phyloP scores from a whole-genome alignment of 176 grass and related monocot genomes.

The Phragmites australis region DNA sequence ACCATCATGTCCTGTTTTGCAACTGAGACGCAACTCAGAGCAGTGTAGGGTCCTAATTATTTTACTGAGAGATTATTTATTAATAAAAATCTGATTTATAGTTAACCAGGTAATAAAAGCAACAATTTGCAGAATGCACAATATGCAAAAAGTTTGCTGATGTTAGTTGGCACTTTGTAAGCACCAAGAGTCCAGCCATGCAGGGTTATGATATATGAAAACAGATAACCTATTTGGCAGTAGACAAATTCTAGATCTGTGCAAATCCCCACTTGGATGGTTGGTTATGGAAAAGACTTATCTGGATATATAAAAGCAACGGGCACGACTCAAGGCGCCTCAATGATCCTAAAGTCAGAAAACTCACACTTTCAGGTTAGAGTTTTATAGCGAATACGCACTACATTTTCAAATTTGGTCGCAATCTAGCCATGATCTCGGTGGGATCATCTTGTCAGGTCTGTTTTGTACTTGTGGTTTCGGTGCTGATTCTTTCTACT shows the following conservation, averaged over 20 bases:
- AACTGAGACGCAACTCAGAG: conserved; percentile 14
- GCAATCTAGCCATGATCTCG: background rate
- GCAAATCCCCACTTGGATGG: conserved; percentile 10
- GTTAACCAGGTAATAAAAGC: background rate
- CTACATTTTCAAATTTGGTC: background rate
- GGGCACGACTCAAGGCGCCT: background rate
- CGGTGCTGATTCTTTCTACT: background rate
- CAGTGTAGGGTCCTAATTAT: conserved; percentile 16
- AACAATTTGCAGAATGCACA: conserved; percentile 29
- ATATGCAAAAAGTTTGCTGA: conserved; percentile 40
- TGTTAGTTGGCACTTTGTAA: conserved; percentile 21
- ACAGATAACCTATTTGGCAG: background rate
- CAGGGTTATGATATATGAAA: background rate
- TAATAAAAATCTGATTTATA: background rate
- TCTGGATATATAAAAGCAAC: background rate
- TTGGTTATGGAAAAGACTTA: background rate
- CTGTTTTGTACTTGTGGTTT: background rate
- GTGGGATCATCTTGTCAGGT: background rate
- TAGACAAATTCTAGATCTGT: background rate
- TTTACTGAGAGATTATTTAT: background rate
- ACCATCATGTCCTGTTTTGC: conserved; percentile 16
- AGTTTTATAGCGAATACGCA: background rate
- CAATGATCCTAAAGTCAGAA: background rate
- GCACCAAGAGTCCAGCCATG: conserved; percentile 6
- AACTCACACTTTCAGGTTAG: background rate